Conservation (phyloP, 2,329 filamentous ascomycete genomes). For the Hymenoscyphus albidus region DNA sequence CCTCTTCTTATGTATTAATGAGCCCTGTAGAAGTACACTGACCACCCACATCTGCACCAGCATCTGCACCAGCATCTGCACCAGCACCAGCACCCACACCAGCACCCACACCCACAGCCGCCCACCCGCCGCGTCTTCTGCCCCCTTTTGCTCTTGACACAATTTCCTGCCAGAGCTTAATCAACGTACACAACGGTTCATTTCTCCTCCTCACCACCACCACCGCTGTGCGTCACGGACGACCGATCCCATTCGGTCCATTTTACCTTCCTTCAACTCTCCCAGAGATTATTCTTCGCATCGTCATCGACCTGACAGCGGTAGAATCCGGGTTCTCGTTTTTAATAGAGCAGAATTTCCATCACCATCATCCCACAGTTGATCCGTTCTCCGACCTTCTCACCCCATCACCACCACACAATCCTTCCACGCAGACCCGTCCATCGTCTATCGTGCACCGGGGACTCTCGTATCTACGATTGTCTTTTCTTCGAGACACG, state of each 20-base stretch:
- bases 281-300: conserved; percentile 18
- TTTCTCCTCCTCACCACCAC: conserved; percentile 10
- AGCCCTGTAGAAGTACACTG: conserved; percentile 21
- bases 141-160: conserved; percentile 7
- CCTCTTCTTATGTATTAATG: conserved; percentile 25
- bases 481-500: neutral
- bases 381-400: conserved; percentile 1
- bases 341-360: conserved; percentile 26
- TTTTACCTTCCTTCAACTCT: conserved; percentile 23
- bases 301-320: conserved; percentile 27
- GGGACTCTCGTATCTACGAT: neutral
- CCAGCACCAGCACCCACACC: too few relatives aligned
- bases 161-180: conserved; percentile 20
- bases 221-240: conserved; percentile 28
- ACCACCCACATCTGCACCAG: neutral
- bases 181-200: conserved; percentile 23
- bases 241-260: conserved; percentile 31
- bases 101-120: too few relatives aligned
- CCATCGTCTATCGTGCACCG: neutral
- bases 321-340: conserved; percentile 14
- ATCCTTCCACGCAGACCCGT: conserved; percentile 3
- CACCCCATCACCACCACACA: conserved; percentile 3
- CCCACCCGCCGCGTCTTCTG: neutral
- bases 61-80: too few relatives aligned
- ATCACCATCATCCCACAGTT: conserved; percentile 8